Evolutionary conservation across 495 filamentous ascomycete genomes (phyloP), one percentile per base, ranked within the genome.

Genomic region (Pseudevernia furfuracea): DNA sequence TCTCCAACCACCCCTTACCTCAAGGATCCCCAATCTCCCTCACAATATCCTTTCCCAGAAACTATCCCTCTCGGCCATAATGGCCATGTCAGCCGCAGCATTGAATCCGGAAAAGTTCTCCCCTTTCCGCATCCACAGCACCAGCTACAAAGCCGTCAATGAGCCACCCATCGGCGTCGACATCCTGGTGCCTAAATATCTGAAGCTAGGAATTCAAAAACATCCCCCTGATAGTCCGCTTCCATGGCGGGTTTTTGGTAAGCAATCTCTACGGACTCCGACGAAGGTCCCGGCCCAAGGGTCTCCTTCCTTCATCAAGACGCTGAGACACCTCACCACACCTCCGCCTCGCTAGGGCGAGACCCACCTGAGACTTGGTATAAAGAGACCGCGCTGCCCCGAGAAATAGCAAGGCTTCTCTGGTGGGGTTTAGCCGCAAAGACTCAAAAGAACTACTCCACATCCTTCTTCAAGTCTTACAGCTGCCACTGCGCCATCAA

Each of bases 91-190:
- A 46, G 43, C 43, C 43, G 43, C 43, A 46, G 43, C 43, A 10
- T n/a, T 46, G 43, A 46, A 46, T 46, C 43, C 43, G 19, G 43
- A 46, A 46, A 46, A 46, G 43, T 46, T 46, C 43, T 21, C 43
- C 43, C 43, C 19, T 17, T 46, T 46, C 43, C 43, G 21, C 4
- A 46, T 46, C 43, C 21, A 46, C 21, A 46, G 43, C 19, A 46
- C 43, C 43, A 46, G 43, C 43, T 46, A 52, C 46, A 52, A 52
- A 52, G 25, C 11, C 46, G 46, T 52, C 23, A 52, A 52, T 28
- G 46, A 28, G 46, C 10, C 14, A 23, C n/a, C n/a, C 46, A 52
- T 52, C 10, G 46, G 46, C 46, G 23, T 52, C 46, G 46, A 52
- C 25, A 28, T 52, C 46, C 25, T 52, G 23, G 12, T 52, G 3